phyloP scores from a whole-genome alignment of 139 green algal species.

The Chlamydomonas applanata region DNA sequence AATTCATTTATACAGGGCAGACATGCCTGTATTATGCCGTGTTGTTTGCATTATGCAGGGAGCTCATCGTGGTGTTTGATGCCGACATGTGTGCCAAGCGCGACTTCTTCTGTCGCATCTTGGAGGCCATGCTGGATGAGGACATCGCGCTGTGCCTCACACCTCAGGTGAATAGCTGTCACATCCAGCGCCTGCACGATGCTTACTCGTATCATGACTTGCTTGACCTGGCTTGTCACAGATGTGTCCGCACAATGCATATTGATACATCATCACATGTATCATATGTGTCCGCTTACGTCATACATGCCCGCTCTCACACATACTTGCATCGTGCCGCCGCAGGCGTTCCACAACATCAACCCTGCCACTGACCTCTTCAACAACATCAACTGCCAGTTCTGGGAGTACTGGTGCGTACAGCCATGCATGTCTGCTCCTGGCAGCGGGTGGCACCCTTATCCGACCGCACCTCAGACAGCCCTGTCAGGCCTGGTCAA shows the following conservation, averaged over 20 bases:
- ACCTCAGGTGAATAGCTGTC: conserved; percentile 12
- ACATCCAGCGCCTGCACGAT: too few relatives aligned
- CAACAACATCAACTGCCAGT: conserved; percentile 86
- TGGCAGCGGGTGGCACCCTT: neutral
- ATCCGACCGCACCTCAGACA: neutral
- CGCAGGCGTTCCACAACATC: conserved; percentile 80
- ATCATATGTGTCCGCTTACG: too few relatives aligned
- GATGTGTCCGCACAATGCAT: neutral
- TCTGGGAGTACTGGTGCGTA: conserved; percentile 33
- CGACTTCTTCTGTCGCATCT: conserved; percentile 70
- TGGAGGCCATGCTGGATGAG: conserved; percentile 40
- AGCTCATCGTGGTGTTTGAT: conserved; percentile 75
- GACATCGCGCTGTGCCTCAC: conserved; percentile 33
- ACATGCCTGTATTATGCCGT: too few relatives aligned
- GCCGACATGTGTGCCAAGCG: conserved; percentile 67
- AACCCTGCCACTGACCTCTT: conserved; percentile 75
- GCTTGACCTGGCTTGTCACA: neutral
- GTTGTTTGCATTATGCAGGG: too few relatives aligned
- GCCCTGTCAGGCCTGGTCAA: neutral
- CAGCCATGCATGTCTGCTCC: neutral
- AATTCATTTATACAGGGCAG: too few relatives aligned
- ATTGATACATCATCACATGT: too few relatives aligned
- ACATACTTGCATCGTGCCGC: neutral
- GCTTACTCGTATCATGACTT: too few relatives aligned
- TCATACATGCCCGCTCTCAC: neutral